These are phyloP conservation scores for Cenchrus americanus DNA, from an alignment of 176 grass and related monocot species.

Conservation along the genomic window DNA sequence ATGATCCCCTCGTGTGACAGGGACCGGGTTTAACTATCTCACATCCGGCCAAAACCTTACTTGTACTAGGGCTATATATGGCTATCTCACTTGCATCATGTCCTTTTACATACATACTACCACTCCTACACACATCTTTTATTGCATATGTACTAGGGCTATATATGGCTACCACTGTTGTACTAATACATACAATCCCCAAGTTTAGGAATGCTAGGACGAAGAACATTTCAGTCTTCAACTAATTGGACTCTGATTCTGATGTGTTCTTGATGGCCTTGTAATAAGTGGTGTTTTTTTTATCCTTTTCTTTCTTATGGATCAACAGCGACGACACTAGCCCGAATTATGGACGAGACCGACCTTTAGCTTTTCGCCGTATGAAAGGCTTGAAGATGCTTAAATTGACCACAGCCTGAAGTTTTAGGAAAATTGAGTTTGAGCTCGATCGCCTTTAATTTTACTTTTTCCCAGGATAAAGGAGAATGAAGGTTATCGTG, in stretches of 20 bases:
- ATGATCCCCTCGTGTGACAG: constrained; percentile 30
- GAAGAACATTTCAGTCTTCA: background rate
- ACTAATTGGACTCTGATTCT: background rate
- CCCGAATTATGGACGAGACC: background rate
- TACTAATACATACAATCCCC: no score
- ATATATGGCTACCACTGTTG: no score
- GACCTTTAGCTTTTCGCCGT: background rate
- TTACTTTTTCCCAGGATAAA: background rate
- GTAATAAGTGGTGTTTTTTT: background rate
- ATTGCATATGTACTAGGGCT: no score
- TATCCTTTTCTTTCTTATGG: background rate
- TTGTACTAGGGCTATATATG: background rate
- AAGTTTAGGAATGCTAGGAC: background rate
- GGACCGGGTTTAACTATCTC: constrained; percentile 30
- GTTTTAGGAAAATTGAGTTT: no score
- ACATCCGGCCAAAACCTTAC: background rate
- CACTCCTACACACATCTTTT: background rate
- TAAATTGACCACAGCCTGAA: constrained; percentile 14
- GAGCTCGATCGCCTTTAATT: background rate
- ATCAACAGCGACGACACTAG: background rate
- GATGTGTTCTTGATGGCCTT: background rate
- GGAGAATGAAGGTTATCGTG: background rate
- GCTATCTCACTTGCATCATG: constrained; percentile 2
- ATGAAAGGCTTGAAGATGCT: background rate
- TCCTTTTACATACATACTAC: background rate